Base-by-base conservation (phyloP, 1,284 basidiomycete species). In the Cutaneotrichosporon sp. region DNA sequence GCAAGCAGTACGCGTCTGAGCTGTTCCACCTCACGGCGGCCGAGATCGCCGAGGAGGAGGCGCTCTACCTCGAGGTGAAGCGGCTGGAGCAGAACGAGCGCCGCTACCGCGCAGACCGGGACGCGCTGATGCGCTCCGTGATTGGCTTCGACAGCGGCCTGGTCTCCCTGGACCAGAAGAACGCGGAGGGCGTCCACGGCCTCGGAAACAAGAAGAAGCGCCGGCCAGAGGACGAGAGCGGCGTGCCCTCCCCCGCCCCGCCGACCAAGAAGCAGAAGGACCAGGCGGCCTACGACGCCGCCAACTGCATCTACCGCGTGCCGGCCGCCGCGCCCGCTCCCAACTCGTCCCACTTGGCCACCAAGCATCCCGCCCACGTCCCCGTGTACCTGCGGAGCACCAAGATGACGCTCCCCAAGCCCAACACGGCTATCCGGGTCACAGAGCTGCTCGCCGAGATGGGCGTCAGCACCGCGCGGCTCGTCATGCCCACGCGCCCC, bases 1-100 rank as follows among this genome's bases (percentile, higher is more conserved):
- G 97, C 60, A 98, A 95, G 79, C 87, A 88, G 64, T 97, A 97
- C 69, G 85, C 98, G 11, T 82, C 85, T 2, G 89, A 89, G 63
- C 85, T 99, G 14, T 91, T 95, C 78, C 87, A 86, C 60, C 87
- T 95, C 11, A 92, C 93, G 0, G 85, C 88, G 1, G 87, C 91
- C 57, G 92, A 98, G 79, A 88, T 97, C 46, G 88, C 89, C 10
- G 95, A 99, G 75, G 97, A 99, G 82, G 95, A 98, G 72, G 91
- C 93, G 4, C 83, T 99, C 0, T 99, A 93, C 80, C 83, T 98
- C 67, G 95, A 99, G 77, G 86, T 97, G 55, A 93, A 95, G 72
- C 87, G 92, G 13, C 84, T 99, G 55, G 95, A 98, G 76, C 95
- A 98, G 79, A 92, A 87, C 69, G 93, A 97, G 76, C 85, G 89